Base-by-base conservation (phyloP, 2,329 filamentous ascomycete genomes). In the Penicillium sumatraense region DNA sequence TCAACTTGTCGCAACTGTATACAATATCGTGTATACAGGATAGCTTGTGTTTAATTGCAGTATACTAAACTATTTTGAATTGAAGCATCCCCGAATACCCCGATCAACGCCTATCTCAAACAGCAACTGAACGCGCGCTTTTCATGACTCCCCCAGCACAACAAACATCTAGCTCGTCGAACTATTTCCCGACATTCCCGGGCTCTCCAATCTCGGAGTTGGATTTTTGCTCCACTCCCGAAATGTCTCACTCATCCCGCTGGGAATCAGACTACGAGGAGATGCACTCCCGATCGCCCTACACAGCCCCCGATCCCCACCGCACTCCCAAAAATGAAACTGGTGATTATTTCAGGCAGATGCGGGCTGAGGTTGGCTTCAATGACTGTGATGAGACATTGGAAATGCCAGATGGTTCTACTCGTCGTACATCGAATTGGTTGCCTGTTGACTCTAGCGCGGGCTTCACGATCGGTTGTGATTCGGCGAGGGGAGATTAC, bases 371-470 rank as follows among this genome's bases (percentile, higher is more conserved):
- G 29, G 29, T 31, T 13, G 29, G n/a, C 29, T 3, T 18, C 11
- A 18, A n/a, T 35, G 57, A 62, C 0, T 56, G 14, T 18, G 54
- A 66, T 5, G 68, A 62, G 23, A 65, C 64, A 9, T 59, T 72
- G 21, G 68, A 72, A 51, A 72, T 72, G 69, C 69, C 69, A 3
- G 69, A 72, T 47, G 69, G 69, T 0, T 66, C 59, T 26, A 70
- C 64, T 8, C 68, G 69, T 20, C 56, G 66, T 33, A 70, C 68
- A 2, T 53, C 64, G 9, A 72, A 72, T 47, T 72, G 69, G 69
- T 54, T 71, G 2, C 68, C 68, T 3, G 68, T 71, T 6, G 68
- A 71, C 42, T 62, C 67, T 1, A 54, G 61, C 24, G 68, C 62
- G 3, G 68, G 65, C 1, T 68, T 70, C 33, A 70, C 67, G 5